Percentiles rank a stretch among this genome's conserved stretches.
Conservation (phyloP, 805 yeast species). For the Pichia scutulata region DNA sequence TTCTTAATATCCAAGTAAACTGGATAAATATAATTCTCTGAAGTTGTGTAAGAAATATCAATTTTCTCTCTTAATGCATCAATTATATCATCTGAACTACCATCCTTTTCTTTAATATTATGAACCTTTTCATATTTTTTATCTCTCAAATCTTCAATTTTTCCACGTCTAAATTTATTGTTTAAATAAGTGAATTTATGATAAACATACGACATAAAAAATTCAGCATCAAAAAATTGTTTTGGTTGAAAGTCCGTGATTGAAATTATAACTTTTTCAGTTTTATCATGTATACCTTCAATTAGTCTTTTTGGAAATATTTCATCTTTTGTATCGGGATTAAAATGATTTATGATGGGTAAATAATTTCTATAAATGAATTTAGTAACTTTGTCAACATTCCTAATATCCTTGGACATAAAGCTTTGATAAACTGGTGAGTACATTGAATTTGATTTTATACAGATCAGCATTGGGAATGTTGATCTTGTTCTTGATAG, state of each 20-base stretch:
- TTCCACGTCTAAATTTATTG: conserved; percentile 30
- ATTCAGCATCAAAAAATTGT: conserved; percentile 16
- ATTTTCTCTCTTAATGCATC: conserved; percentile 46
- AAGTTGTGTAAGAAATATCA: conserved; percentile 27
- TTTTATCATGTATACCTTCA: conserved; percentile 20
- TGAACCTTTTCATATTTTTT: conserved; percentile 38
- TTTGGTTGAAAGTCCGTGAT: conserved; percentile 36
- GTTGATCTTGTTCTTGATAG: conserved; percentile 48
- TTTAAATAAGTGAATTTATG: conserved; percentile 38
- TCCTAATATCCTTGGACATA: conserved; percentile 57
- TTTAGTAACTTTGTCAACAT: conserved; percentile 35
- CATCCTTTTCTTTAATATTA: conserved; percentile 36
- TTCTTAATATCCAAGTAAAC: conserved; percentile 44
- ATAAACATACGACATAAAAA: conserved; percentile 33
- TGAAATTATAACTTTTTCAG: conserved; percentile 41
- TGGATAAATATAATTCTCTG: conserved; percentile 33
- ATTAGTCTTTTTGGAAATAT: conserved; percentile 31
- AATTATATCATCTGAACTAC: conserved; percentile 36
- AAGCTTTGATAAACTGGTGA: conserved; percentile 51
- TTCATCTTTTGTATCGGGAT: conserved; percentile 28
- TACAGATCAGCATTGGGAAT: conserved; percentile 53
- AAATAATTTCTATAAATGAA: conserved; percentile 43
- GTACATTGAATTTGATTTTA: conserved; percentile 48
- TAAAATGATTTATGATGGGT: conserved; percentile 49
- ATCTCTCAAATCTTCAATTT: conserved; percentile 23